phyloP scores from a whole-genome alignment of 2,329 filamentous ascomycete species.

The Neofusicoccum sp. region DNA sequence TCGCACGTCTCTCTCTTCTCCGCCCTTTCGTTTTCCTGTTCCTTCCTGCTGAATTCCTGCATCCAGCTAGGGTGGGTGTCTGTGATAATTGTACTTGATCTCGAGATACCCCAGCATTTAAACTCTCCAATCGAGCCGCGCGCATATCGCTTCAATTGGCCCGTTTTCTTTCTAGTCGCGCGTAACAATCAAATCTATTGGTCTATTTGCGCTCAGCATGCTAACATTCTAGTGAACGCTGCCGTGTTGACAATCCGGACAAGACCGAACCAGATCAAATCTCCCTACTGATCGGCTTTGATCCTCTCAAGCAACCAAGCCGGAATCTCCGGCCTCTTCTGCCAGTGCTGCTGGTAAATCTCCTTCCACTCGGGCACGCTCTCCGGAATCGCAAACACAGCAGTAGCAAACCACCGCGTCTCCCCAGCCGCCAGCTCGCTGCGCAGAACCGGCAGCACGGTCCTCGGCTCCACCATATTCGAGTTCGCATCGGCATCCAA shows the following conservation, averaged over 20 bases:
- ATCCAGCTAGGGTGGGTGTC: constrained; percentile 23
- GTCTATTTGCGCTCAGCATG: neutral
- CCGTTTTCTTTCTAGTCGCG: neutral
- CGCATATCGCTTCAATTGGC: constrained; percentile 1
- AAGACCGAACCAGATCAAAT: neutral
- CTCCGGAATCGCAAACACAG: constrained; percentile 68
- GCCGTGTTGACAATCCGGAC: neutral
- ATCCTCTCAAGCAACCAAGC: constrained; percentile 29
- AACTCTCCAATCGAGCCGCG: constrained; percentile 21
- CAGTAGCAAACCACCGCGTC: constrained; percentile 68
- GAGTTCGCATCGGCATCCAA: constrained; percentile 79
- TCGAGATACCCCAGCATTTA: constrained; percentile 24
- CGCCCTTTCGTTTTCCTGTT: neutral
- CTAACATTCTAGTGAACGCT: neutral
- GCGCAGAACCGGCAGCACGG: constrained; percentile 70
- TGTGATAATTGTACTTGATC: constrained; percentile 22
- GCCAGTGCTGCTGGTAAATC: constrained; percentile 35
- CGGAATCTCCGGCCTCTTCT: constrained; percentile 31
- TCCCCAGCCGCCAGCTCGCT: constrained; percentile 61
- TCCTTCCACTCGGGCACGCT: constrained; percentile 18
- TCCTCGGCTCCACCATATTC: constrained; percentile 73
- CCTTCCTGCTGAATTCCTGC: constrained; percentile 3
- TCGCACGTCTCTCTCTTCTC: neutral
- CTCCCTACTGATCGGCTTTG: neutral
- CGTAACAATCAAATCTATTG: neutral